phyloP scores from a whole-genome alignment of 495 filamentous ascomycete genomes.

The Lepraria neglecta region DNA sequence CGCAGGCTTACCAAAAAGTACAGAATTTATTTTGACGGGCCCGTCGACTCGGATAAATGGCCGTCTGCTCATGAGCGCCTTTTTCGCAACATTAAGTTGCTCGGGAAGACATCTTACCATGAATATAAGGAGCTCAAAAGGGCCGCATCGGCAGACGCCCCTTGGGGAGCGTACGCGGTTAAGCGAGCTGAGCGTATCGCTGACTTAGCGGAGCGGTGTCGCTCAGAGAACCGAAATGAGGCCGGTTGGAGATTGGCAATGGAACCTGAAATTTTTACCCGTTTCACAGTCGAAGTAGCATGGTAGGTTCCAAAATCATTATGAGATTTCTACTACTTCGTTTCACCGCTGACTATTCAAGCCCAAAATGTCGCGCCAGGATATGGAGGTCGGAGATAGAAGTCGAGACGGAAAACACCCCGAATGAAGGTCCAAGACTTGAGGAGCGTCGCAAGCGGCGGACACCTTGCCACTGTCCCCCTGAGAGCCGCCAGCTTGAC shows the following conservation, averaged over 20 bases:
- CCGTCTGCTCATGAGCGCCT: background rate
- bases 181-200: background rate
- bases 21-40: background rate
- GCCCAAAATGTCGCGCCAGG: background rate
- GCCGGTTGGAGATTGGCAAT: background rate
- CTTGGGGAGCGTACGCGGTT: background rate
- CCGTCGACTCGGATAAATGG: background rate
- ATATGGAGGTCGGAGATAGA: conserved; percentile 1
- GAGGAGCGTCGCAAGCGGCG: background rate
- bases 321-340: background rate
- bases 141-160: background rate
- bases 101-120: background rate
- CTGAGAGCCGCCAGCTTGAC: background rate
- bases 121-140: background rate
- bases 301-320: background rate
- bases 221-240: background rate
- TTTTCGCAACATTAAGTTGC: background rate
- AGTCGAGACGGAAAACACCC: background rate
- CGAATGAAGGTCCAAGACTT: background rate
- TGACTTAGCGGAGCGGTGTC: background rate
- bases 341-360: background rate
- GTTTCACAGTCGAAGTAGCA: background rate
- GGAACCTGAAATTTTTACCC: background rate
- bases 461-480: background rate
- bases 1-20: no score